Evolutionary conservation across 768 basidiomycete genomes (phyloP), one percentile per base, ranked within the genome.

Genomic region (Macrolepiota fuliginosa): DNA sequence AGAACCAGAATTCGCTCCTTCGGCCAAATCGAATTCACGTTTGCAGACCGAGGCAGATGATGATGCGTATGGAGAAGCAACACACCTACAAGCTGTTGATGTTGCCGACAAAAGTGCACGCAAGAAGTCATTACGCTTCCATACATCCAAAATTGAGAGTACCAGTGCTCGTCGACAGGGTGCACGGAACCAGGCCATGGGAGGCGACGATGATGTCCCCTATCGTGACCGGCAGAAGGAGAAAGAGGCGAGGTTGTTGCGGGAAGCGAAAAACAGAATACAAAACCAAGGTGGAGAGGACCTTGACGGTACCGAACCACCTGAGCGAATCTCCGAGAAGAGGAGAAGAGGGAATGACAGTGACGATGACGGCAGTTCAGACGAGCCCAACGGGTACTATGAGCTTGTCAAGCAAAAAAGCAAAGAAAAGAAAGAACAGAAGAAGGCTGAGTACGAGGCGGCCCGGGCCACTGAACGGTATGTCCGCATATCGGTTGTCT

Each of bases 171-270:
- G 91, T 62, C 83, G 96, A 57, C 84, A 86, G 59, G 85, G 84
- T 29, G 94, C 93, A 5, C 80, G 92, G 61, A 81, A 77, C 63
- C 83, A 81, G 25, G 86, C 90, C 4, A 71, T 87, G 56, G 90
- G 92, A 32, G 97, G 97, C 17, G 97, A 99, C 70, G 96, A 98
- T 68, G 97, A 99, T 69, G 80, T 98, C 51, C 97, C 97, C 17
- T 93, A 96, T 68, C 83, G 87, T 47, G 91, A 93, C 68, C 79
- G 89, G 53, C 81, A 80, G 75, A 88, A 83, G 70, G 84, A 85
- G 62, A 81, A 78, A 64, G 87, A 90, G 61, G 75, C 76, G 32
- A 79, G 84, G 54, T 64, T 81, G 55, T 81, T 80, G 54, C 83
- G 80, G 70, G 88, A 87, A 71, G 77, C 78, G 17, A 79, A 79